These are phyloP conservation scores for Synchytrium microbalum DNA, from an alignment of 371 early-diverging fungal genomes.

Conservation along the genomic window DNA sequence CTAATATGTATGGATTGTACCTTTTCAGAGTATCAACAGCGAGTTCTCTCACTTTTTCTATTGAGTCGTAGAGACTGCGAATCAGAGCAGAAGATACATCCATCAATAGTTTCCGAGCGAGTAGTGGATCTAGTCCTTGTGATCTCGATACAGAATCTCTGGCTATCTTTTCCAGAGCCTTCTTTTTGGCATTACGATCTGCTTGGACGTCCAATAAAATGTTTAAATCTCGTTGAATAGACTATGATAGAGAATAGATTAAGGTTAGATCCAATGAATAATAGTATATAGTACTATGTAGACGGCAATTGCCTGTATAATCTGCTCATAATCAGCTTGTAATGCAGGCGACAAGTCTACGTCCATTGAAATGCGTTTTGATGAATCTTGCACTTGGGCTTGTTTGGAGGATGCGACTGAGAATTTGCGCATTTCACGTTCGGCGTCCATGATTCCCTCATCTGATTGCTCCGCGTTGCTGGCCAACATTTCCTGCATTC, in stretches of 20 bases:
- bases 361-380: background rate
- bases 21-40: conserved; percentile 20
- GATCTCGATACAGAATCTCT: conserved; percentile 16
- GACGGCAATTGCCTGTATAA: background rate
- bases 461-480: no score
- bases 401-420: background rate
- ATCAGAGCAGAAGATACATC: conserved; percentile 14
- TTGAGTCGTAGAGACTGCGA: conserved; percentile 27
- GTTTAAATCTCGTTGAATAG: conserved; percentile 37
- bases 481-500: no score
- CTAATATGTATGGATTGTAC: conserved; percentile 18
- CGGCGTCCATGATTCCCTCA: background rate
- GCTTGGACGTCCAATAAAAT: conserved; percentile 31
- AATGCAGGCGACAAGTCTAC: background rate
- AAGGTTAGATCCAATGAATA: background rate
- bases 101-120: conserved; percentile 4
- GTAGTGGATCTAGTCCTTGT: background rate
- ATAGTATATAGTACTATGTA: conserved; percentile 1
- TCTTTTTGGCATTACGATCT: conserved; percentile 32
- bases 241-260: conserved; percentile 12
- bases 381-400: background rate
- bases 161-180: conserved; percentile 34
- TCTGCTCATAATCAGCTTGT: background rate
- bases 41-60: conserved; percentile 38
- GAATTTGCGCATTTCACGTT: background rate